These are phyloP conservation scores for Niebla homalea DNA, from an alignment of 495 filamentous ascomycete species.

Conservation along the genomic window DNA sequence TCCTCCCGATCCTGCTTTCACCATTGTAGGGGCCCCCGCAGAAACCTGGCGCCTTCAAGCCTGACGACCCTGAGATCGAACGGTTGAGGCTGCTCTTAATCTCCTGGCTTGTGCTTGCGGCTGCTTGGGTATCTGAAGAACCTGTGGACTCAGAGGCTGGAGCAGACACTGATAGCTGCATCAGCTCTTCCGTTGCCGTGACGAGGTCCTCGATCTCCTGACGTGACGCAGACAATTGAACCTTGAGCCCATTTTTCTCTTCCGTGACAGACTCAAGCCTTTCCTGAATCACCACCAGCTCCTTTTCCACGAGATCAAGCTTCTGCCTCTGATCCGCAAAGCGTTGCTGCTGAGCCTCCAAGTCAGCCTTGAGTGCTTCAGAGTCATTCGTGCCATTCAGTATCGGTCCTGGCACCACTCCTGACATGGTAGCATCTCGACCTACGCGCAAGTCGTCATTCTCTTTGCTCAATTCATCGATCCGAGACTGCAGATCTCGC, in stretches of 20 bases:
- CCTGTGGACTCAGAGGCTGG: background rate
- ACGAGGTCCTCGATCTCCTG: conserved; percentile 91
- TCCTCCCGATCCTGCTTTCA: conserved; percentile 29
- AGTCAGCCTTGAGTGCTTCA: conserved; percentile 20
- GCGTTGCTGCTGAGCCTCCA: conserved; percentile 33
- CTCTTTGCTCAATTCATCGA: conserved; percentile 53
- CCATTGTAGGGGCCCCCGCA: conserved; percentile 7
- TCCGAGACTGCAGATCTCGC: conserved; percentile 53
- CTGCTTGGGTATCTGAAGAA: background rate
- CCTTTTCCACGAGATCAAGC: conserved; percentile 50
- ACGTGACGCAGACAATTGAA: conserved; percentile 59
- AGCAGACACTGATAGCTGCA: conserved; percentile 17
- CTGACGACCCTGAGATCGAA: conserved; percentile 14
- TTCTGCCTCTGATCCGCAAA: conserved; percentile 43
- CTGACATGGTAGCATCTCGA: conserved; percentile 51
- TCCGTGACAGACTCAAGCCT: conserved; percentile 43
- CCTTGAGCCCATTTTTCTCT: conserved; percentile 48
- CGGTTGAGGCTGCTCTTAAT: conserved; percentile 24
- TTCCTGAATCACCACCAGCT: conserved; percentile 48
- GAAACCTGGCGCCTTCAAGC: conserved; percentile 21
- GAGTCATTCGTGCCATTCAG: conserved; percentile 4
- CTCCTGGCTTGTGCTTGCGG: conserved; percentile 4
- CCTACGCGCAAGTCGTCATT: conserved; percentile 58
- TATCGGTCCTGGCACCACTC: conserved; percentile 34
- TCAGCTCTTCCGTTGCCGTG: conserved; percentile 84